Evolutionary conservation across 2,329 filamentous ascomycete genomes (phyloP), one percentile per base, ranked within the genome.

Genomic region (Penicillium occitanis): DNA sequence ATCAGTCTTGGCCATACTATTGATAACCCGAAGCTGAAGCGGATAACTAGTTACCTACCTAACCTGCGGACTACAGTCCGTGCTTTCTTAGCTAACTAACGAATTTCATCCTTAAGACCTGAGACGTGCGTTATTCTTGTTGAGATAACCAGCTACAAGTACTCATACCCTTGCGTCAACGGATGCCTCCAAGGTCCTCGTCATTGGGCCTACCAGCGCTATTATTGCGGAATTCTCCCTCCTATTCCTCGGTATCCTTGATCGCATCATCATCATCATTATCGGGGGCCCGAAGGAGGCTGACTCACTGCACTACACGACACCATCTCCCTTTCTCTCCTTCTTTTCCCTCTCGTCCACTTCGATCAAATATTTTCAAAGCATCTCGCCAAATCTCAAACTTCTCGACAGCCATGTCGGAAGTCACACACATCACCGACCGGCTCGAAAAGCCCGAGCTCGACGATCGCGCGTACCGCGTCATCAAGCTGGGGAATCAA

Each of bases 381-480:
- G 51, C 22, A 53, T 59, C 33, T 65, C 66, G 48, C 46, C 66
- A 64, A 61, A 66, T 63, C n/a, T n/a, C 42, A 2, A 2, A 14
- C 53, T 68, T 70, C 61, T 65, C 73, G 65, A 63, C 66, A 17
- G 60, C 66, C 67, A 66, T 63, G 60, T 64, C 61, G 35, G 63
- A 51, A 61, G 75, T 80, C 67, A 73, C 80, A 71, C 77, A 78
- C 67, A 75, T 92, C 70, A 88, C 91, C 40, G 90, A 96, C 73
- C 79, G 84, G 57, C 82, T 97, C 64, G 91, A 96, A 81, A 93
- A 91, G 74, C 92, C 93, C 5, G 88, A 89, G 70, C 85, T 96
- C 64, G 94, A 98, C 78, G 89, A 96, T 77, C 88, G 94, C 63
- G 86, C 88, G 37, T 99, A 99, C 77, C 87, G 94, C 66, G 92